Evolutionary conservation across 768 basidiomycete species (phyloP).

Genomic region (Calocera viscosa): DNA sequence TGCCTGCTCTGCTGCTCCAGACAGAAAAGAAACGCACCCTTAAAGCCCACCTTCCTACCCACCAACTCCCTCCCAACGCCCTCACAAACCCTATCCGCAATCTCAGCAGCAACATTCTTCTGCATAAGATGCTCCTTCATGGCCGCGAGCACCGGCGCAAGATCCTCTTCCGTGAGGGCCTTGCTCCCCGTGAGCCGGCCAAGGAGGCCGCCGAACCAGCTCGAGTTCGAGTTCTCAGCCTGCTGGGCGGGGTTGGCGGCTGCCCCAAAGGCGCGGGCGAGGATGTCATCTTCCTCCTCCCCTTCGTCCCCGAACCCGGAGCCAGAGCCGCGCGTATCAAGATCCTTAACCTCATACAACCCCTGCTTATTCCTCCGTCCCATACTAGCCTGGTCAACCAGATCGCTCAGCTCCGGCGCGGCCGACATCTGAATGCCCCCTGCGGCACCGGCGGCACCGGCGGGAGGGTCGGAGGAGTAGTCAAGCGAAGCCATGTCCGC

Average conservation of each 20-base stretch:
- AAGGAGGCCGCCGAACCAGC: conserved; percentile 64
- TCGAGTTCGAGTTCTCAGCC: too few relatives aligned
- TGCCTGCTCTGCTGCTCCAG: background rate
- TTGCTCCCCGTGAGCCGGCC: conserved; percentile 77
- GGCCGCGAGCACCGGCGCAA: conserved; percentile 74
- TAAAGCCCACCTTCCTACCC: conserved; percentile 83
- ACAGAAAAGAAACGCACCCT: conserved; percentile 43
- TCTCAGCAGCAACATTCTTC: conserved; percentile 96
- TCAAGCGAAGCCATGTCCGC: conserved; percentile 89
- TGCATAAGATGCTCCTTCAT: conserved; percentile 99
- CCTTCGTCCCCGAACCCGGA: conserved; percentile 30
- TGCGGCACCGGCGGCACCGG: conserved; percentile 27
- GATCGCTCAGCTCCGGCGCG: conserved; percentile 22
- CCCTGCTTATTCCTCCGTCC: conserved; percentile 57
- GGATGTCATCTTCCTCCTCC: conserved; percentile 33
- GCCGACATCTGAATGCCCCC: conserved; percentile 32
- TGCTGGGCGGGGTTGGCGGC: conserved; percentile 24
- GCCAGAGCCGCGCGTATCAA: conserved; percentile 55
- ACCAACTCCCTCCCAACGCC: conserved; percentile 81
- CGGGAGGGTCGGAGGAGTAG: conserved; percentile 53
- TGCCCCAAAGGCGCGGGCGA: conserved; percentile 46
- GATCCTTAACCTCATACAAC: conserved; percentile 65
- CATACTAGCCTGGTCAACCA: conserved; percentile 24
- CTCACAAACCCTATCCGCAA: conserved; percentile 88
- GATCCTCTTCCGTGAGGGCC: conserved; percentile 64